Base-by-base conservation (phyloP, 225 moss, liverwort and hornwort genomes). In the Polytrichum commune region DNA sequence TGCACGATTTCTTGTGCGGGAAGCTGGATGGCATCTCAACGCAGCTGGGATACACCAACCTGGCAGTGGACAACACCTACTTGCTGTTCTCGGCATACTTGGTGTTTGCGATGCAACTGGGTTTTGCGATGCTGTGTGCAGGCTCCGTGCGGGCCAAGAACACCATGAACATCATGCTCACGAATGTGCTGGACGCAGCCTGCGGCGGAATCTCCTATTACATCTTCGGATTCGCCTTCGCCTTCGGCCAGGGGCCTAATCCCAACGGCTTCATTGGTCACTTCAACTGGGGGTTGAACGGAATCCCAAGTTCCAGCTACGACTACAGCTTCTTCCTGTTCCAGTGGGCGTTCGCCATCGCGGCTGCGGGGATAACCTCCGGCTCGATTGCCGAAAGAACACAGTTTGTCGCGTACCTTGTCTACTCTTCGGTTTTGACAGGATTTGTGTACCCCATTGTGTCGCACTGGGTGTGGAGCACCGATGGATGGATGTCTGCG, bases 81-180 rank as follows among this genome's bases (percentile, higher is more conserved):
- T 65, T 96, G 70, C 68, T 96, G 7, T 96, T 90, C 66, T 96
- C 96, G 18, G 53, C 96, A 28, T 96, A 96, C 60, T 60, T 96
- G 72, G 93, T 95, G 67, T 95, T 95, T 56, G 81, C 90, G n/a
- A 95, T 95, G 95, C 95, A 95, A 74, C 82, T 95, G 16, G 95
- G 95, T 5, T 95, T 95, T 69, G 95, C 95, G 3, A 95, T 95
- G 95, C 83, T 95, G 62, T 95, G 93, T 27, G 95, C 95, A 4
- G 95, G 95, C 1, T 95, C 95, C 5, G 95, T 95, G 30, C 77
- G 95, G 1, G 86, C 95, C 0, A 95, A 95, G 82, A 95, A 95
- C 75, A 89, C 95, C 18, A 91, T 91, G 88, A 95, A 95, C 64
- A 96, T 96, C 55, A 92, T 96, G 89, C 80, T 96, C 72, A 96